Evolutionary conservation across 2,329 filamentous ascomycete genomes (phyloP), one percentile per base, ranked within the genome.

Genomic region (Penicillium sp.): DNA sequence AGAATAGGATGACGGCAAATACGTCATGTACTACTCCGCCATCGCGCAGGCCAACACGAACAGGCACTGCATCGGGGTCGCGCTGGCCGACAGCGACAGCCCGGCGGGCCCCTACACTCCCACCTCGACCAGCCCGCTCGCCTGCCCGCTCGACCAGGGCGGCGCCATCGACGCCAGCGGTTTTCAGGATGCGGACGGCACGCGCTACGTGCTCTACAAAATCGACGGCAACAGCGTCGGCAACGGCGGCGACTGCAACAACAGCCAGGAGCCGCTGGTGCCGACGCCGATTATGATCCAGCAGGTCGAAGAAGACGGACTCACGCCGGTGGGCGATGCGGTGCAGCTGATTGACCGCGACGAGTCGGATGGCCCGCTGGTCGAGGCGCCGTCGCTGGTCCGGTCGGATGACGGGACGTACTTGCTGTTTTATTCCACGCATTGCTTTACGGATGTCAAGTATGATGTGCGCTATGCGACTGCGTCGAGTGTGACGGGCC

Each of bases 211-310:
- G 5, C 71, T 82, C 9, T 89, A 85, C 74, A 89, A 88, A 68
- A 74, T 87, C 24, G 85, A 89, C 67, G 85, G 85, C 38, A 88
- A 87, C 69, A 74, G 87, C 28, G 84, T 89, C 67, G 85, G 85
- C 30, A 87, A 87, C 68, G 77, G 77, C 38, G 79, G 79, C 1
- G 67, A 71, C 56, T 81, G 79, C 64, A 72, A 71, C 52, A 76
- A 78, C 59, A 80, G 77, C 59, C 56, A 70, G n/a, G 61, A 64
- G 1, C 72, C 73, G 0, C 59, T 70, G 2, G 64, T 69, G 7
- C 54, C 65, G 3, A 77, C 74, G 0, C 74, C 74, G 0, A 68
- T 77, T 26, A 62, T 76, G 75, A 62, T 76, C 5, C 74, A 77
- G 55, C 67, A 69, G 50, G 68, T 77, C 6, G 57, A 51, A 28